Evolutionary conservation across 73 alveolate species (phyloP).

Genomic region (Paramecium tetraurelia): DNA sequence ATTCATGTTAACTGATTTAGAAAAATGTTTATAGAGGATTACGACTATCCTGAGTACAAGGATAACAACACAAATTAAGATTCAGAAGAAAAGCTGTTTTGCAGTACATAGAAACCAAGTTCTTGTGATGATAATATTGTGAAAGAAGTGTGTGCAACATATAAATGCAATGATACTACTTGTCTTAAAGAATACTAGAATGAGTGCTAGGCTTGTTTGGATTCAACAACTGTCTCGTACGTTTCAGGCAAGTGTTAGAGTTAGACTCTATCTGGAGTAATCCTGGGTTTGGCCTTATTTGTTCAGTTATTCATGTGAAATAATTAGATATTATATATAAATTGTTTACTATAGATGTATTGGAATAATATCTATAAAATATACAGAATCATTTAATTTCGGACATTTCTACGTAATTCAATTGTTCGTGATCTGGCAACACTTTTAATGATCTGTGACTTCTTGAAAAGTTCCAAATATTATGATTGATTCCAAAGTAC

Average conservation of each 20-base stretch:
- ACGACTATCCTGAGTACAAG: neutral
- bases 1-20: neutral
- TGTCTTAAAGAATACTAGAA: neutral
- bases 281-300: neutral
- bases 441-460: neutral
- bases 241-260: neutral
- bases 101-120: neutral
- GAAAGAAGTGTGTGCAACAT: neutral
- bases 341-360: no score
- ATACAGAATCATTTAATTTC: conserved; percentile 1
- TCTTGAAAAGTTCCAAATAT: neutral
- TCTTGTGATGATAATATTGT: neutral
- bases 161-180: neutral
- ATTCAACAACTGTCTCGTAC: neutral
- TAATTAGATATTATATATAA: neutral
- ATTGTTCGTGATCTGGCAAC: neutral
- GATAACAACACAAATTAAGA: neutral
- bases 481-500: neutral
- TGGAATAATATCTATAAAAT: neutral
- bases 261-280: neutral
- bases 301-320: neutral
- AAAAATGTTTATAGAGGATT: neutral
- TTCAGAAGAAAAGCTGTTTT: neutral
- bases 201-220: conserved; percentile 2
- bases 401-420: neutral